Evolutionary conservation across 2,329 filamentous ascomycete species (phyloP), one percentile per base, ranked within the genome.

Genomic region (Neonectria punicea): DNA sequence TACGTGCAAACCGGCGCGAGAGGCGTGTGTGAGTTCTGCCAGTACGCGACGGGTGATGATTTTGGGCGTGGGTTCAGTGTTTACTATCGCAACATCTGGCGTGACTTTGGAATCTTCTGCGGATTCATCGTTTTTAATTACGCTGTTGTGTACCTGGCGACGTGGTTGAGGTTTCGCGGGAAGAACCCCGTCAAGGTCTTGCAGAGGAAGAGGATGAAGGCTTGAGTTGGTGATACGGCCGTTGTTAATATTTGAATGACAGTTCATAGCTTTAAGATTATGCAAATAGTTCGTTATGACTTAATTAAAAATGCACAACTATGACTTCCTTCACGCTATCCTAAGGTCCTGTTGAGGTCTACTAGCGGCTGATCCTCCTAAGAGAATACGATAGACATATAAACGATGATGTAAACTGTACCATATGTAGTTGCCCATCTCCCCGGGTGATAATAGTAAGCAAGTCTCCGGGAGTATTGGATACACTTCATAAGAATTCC

Each of bases 61-160:
- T 92, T 89, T 70, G 85, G 87, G 0, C 75, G 75, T 0, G 79
- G 81, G 1, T 89, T 92, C 73, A 90, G 89, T 69, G 82, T 91
- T 8, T 87, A 82, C 54, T 88, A 90, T 51, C 76, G 76, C 1
- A 77, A 91, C 56, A 88, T 89, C 51, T 92, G 90, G 90, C 79
- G 89, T 11, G 80, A 91, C 63, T 92, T 90, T 77, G 82, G 89
- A 2, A 87, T 91, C 56, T 89, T 90, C 69, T 88, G 84, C 74
- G 87, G 81, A 0, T 92, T 87, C 71, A 86, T 90, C 20, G 74
- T 85, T 1, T 92, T 92, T 73, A 92, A 93, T 67, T 92, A 81
- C 57, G 67, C 61, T 1, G 50, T 83, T 2, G 76, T 83, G 0
- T 83, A 78, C 51, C 20, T 80, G 0, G 75, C 78, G 5, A 83